Evolutionary conservation across 345 rosid genomes (phyloP), one percentile per base, ranked within the genome.

Genomic region (Citrus maxima): DNA sequence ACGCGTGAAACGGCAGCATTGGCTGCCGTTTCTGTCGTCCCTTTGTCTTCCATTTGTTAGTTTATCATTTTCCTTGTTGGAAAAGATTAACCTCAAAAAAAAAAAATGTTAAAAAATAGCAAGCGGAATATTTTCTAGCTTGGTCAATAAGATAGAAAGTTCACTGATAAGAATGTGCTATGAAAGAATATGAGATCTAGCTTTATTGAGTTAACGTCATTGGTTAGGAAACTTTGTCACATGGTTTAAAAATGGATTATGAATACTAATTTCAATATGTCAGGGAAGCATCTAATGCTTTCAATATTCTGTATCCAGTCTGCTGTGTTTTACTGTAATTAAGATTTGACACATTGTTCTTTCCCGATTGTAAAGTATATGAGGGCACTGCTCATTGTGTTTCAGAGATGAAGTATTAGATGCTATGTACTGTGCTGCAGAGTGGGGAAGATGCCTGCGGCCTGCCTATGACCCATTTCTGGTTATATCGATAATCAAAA

Each of bases 331-430:
- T 27, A 16, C 7, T 9, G 24, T 27, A 8, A 46, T 46, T 54
- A 55, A 72, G 84, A 85, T 69, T 78, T 72, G 79, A 80, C 80
- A 73, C 32, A 46, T 78, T 82, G 79, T 78, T 85, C 79, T 74
- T 69, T 71, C 58, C 67, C 69, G 19, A 25, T 67, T 79, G 67
- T 60, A 61, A 72, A 46, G 14, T 46, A 79, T 37, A 40, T 75
- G 62, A 30, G 27, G 24, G 19, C 51, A 71, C 76, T 72, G 51
- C 64, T 72, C 54, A 69, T 77, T 60, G 56, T 66, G 76, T 78
- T 72, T 54, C 78, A 30, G 78, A 75, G 68, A 62, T 81, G 69
- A 13, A 81, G 83, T 67, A 80, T 82, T 82, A 80, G 85, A 85
- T 85, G 83, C 85, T 73, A 51, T 54, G 28, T 25, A 30, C 55